phyloP scores from a whole-genome alignment of 2,329 filamentous ascomycete genomes.

The Curvularia spicifera region DNA sequence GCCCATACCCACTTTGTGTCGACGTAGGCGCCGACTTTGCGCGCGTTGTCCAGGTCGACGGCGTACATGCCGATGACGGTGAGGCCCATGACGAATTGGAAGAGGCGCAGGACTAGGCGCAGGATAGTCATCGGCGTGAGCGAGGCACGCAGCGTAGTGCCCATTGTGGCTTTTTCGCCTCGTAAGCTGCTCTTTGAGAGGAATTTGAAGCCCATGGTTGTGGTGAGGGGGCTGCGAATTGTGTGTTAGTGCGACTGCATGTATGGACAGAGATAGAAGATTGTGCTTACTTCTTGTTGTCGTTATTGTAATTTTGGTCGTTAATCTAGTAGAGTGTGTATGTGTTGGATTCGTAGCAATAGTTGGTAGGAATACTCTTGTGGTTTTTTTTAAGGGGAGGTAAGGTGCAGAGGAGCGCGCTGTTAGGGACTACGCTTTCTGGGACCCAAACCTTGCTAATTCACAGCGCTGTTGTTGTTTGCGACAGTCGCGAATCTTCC shows the following conservation, averaged over 20 bases:
- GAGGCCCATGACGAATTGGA: slow-evolving; percentile 78
- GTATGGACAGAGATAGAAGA: neutral
- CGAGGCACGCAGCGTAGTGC: slow-evolving; percentile 29
- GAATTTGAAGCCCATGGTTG: slow-evolving; percentile 40
- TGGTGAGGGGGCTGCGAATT: neutral
- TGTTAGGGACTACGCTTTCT: neutral
- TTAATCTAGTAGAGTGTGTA: too few relatives aligned
- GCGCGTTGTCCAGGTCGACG: slow-evolving; percentile 47
- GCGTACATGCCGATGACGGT: slow-evolving; percentile 75
- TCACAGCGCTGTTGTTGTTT: neutral
- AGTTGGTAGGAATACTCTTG: neutral
- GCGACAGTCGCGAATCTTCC: neutral
- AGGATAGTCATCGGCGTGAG: slow-evolving; percentile 34
- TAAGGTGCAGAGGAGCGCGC: neutral
- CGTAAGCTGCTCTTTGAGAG: slow-evolving; percentile 38
- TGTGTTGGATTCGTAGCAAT: neutral
- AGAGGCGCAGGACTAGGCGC: slow-evolving; percentile 70
- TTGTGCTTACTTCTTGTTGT: slow-evolving; percentile 1
- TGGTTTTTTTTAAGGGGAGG: neutral
- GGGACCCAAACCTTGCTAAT: neutral
- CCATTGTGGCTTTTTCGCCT: slow-evolving; percentile 38
- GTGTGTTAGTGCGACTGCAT: neutral
- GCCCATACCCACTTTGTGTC: slow-evolving; percentile 65
- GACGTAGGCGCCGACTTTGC: slow-evolving; percentile 53
- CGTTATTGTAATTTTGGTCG: neutral